Conservation (phyloP, 1,284 basidiomycete genomes). For the Pulveroboletus sp. region DNA sequence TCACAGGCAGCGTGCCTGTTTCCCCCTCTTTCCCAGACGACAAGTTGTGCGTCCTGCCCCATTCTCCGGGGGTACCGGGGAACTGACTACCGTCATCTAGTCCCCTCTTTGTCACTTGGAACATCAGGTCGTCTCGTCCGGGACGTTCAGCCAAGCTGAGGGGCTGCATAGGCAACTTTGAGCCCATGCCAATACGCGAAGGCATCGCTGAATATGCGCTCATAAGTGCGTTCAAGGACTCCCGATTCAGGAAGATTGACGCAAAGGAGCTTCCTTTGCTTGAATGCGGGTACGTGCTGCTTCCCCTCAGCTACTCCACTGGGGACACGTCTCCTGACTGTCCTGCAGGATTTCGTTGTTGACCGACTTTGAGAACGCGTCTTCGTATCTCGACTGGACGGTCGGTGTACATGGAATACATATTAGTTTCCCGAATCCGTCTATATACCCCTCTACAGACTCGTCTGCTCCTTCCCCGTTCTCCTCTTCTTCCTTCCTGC, state of each 20-base stretch:
- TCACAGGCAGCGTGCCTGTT: constrained; percentile 56
- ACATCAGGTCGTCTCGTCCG: constrained; percentile 62
- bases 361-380: constrained; percentile 87
- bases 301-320: too few relatives aligned
- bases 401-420: constrained; percentile 91
- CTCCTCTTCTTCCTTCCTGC: constrained; percentile 62
- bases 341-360: constrained; percentile 76
- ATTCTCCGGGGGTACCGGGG: too few relatives aligned
- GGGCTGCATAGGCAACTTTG: constrained; percentile 96
- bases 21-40: constrained; percentile 63
- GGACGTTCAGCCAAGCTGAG: constrained; percentile 68
- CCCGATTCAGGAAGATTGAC: constrained; percentile 72
- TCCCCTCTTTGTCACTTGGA: constrained; percentile 98
- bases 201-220: constrained; percentile 90
- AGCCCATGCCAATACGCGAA: constrained; percentile 70
- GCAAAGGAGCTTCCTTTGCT: constrained; percentile 75
- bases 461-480: constrained; percentile 67
- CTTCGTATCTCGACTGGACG: constrained; percentile 89
- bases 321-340: too few relatives aligned
- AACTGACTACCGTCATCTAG: constrained; percentile 44
- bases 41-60: constrained; percentile 73
- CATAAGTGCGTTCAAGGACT: constrained; percentile 78
- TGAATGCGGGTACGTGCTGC: constrained; percentile 76
- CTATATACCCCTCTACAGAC: constrained; percentile 48
- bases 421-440: constrained; percentile 83